Evolutionary conservation across 345 rosid species (phyloP).

Genomic region (Microthlaspi erraticum): DNA sequence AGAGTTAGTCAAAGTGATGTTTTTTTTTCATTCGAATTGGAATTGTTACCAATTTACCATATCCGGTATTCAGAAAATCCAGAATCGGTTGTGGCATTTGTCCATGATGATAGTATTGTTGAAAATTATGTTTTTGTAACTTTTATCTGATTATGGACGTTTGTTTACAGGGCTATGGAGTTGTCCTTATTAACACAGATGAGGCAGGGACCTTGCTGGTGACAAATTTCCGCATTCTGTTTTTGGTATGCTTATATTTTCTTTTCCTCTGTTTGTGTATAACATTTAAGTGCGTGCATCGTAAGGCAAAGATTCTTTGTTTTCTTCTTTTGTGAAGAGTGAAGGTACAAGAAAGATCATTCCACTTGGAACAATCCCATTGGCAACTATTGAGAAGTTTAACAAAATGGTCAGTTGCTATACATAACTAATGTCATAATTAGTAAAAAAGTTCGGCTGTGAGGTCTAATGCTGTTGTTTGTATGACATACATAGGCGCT

Average conservation of each 20-base stretch:
- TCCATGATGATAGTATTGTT: background rate
- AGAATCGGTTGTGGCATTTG: conserved; percentile 20
- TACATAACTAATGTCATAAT: background rate
- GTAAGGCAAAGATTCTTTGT: conserved; percentile 5
- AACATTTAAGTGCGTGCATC: conserved; percentile 1
- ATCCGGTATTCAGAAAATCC: conserved; percentile 1
- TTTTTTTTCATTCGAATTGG: background rate
- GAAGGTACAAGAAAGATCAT: conserved; percentile 79
- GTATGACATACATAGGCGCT: conserved; percentile 50
- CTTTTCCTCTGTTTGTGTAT: conserved; percentile 17
- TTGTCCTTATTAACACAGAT: conserved; percentile 89
- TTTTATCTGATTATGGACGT: conserved; percentile 19
- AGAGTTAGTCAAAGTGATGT: conserved; percentile 15
- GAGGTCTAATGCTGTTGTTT: conserved; percentile 12
- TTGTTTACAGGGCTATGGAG: conserved; percentile 75
- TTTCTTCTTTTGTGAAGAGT: conserved; percentile 54
- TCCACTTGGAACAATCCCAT: conserved; percentile 85
- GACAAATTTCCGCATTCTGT: conserved; percentile 92
- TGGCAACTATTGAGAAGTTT: conserved; percentile 92
- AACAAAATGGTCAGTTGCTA: conserved; percentile 69
- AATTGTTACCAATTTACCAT: conserved; percentile 15
- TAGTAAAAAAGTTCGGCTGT: conserved; percentile 10
- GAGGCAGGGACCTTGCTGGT: conserved; percentile 89
- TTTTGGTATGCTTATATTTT: conserved; percentile 64
- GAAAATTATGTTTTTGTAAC: background rate